Evolutionary conservation across 768 basidiomycete species (phyloP).

Genomic region (Suillus paluster): DNA sequence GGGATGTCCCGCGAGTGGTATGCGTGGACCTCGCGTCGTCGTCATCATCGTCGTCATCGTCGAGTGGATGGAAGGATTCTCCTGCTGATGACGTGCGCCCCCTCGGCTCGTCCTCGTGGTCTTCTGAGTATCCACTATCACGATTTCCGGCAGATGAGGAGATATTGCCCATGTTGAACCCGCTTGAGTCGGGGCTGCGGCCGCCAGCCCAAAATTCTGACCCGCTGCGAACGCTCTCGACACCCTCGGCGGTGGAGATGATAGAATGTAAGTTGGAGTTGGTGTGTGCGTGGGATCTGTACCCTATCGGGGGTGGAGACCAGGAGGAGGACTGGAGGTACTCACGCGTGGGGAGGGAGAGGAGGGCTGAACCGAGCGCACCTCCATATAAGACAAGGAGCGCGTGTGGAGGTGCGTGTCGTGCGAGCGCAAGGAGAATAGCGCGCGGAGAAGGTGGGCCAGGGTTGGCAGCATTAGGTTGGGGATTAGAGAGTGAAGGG

Average conservation of each 20-base stretch:
- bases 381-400: slow-evolving; percentile 86
- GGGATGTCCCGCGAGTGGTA: slow-evolving; percentile 6
- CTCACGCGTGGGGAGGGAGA: slow-evolving; percentile 81
- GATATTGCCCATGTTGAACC: not conserved
- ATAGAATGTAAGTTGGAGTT: slow-evolving; percentile 18
- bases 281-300: slow-evolving; percentile 23
- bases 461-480: slow-evolving; percentile 59
- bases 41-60: slow-evolving; percentile 28
- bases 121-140: slow-evolving; percentile 20
- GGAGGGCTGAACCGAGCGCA: slow-evolving; percentile 75
- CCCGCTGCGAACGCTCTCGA: slow-evolving; percentile 60
- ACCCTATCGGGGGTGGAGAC: slow-evolving; percentile 39
- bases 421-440: slow-evolving; percentile 73
- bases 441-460: slow-evolving; percentile 63
- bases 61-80: slow-evolving; percentile 39
- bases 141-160: slow-evolving; percentile 14
- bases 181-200: slow-evolving; percentile 16
- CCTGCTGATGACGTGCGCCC: slow-evolving; percentile 16
- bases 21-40: slow-evolving; percentile 27
- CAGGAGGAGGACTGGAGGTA: slow-evolving; percentile 88
- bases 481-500: slow-evolving; percentile 22
- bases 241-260: slow-evolving; percentile 27
- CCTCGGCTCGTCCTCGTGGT: not conserved
- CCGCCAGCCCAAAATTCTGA: slow-evolving; percentile 77
- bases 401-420: slow-evolving; percentile 71